Evolutionary conservation across 2,329 filamentous ascomycete species (phyloP), one percentile per base, ranked within the genome.

Genomic region (Chrysoporthe austroafricana): DNA sequence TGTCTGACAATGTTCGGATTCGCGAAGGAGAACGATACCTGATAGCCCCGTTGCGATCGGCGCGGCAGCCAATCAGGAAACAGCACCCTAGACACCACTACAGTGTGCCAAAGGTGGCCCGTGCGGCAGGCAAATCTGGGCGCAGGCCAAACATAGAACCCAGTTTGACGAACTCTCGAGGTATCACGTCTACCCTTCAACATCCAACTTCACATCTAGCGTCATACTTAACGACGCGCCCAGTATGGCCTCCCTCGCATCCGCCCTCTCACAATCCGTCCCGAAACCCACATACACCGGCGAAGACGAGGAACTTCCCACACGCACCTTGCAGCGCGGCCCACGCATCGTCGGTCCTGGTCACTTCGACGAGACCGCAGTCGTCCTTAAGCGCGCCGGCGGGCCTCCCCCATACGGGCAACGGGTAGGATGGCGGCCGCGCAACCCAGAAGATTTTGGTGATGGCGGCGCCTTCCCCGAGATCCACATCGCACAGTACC

Each of bases 391-490:
- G 82, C 91, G 90, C 82, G 86, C 88, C 67, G 94, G 94, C 21
- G 66, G 68, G 21, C 94, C 94, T 68, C 96, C 96, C 11, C 85
- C 93, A 0, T 99, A 98, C 74, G 93, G 93, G 62, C 90, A 94
- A 77, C 91, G 96, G 75, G 81, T 88, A 77, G 92, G 92, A 86
- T 99, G 96, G 96, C 89, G 96, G 72, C 96, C 96, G 43, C 90
- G 95, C 75, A 86, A 86, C 52, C 88, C 91, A 71, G 94, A 97
- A 77, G 96, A 99, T 79, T 99, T 94, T 81, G 94, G 93, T 74
- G 94, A 98, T 83, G 96, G 96, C 71, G 96, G 96, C 74, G 94
- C 95, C 63, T 99, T 97, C 76, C 96, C 96, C 48, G 95, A 98
- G 80, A 90, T 97, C 39, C 90, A 92, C 16, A 89, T 98, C 63